Percentiles rank a stretch among this genome's conserved stretches.
phyloP scores from a whole-genome alignment of 257 asterid species.

The Apocynum venetum region DNA sequence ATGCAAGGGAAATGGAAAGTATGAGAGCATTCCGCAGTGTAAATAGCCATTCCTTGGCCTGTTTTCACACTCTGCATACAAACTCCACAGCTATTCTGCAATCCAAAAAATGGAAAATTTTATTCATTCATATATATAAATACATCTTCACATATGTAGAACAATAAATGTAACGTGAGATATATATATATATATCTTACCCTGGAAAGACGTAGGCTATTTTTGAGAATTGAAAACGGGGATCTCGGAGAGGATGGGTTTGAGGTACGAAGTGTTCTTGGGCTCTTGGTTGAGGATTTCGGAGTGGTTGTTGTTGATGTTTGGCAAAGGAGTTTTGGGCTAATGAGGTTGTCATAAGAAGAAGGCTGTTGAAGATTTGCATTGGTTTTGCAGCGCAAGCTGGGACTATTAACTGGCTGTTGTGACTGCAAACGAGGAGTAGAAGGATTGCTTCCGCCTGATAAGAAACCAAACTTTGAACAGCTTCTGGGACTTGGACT shows the following conservation, averaged over 20 bases:
- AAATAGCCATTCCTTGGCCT: slow-evolving; percentile 77
- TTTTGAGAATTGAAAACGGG: slow-evolving; percentile 81
- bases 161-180: background rate
- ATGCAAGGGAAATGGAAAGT: slow-evolving; percentile 84
- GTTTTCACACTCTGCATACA: slow-evolving; percentile 75
- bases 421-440: slow-evolving; percentile 50
- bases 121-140: background rate
- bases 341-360: slow-evolving; percentile 17
- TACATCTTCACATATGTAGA: background rate
- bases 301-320: slow-evolving; percentile 39
- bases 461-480: slow-evolving; percentile 33
- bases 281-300: slow-evolving; percentile 31
- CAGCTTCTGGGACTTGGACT: slow-evolving; percentile 28
- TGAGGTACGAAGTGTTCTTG: slow-evolving; percentile 33
- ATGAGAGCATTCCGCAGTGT: slow-evolving; percentile 91
- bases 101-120: background rate
- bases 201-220: slow-evolving; percentile 68
- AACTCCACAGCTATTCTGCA: slow-evolving; percentile 83
- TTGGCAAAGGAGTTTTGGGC: slow-evolving; percentile 51
- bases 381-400: slow-evolving; percentile 45
- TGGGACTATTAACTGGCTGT: background rate
- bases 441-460: slow-evolving; percentile 44
- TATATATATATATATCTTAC: slow-evolving; percentile 33
- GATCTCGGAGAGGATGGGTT: slow-evolving; percentile 93
- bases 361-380: slow-evolving; percentile 1